A percentile compares a stretch with the other conserved stretches of the same genome.
Conservation (phyloP, 176 grass and related monocot species). For the Oryza australiensis region DNA sequence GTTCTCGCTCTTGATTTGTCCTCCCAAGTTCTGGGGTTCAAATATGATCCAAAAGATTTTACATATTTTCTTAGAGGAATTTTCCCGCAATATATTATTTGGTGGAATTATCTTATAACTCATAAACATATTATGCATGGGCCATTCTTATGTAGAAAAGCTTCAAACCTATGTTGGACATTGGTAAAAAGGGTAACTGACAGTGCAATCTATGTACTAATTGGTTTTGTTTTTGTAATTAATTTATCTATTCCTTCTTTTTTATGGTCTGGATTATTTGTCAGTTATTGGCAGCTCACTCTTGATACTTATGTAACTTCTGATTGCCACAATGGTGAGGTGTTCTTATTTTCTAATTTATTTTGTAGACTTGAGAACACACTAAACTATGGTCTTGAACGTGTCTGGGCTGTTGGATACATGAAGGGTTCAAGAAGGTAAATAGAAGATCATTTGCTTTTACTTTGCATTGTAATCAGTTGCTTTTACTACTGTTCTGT, state of each 20-base stretch:
- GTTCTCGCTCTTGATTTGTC: background rate
- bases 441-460: slow-evolving; percentile 22
- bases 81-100: background rate
- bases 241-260: background rate
- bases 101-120: background rate
- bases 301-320: background rate
- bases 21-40: background rate
- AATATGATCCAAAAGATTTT: background rate
- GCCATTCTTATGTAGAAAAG: background rate
- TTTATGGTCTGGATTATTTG: background rate
- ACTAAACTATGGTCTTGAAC: slow-evolving; percentile 95
- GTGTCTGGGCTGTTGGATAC: slow-evolving; percentile 97
- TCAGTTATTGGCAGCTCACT: background rate
- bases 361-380: slow-evolving; percentile 95
- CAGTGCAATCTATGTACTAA: background rate
- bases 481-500: background rate
- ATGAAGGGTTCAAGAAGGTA: slow-evolving; percentile 99
- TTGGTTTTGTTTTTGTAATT: background rate
- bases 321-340: background rate
- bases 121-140: background rate
- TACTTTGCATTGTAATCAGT: slow-evolving; percentile 10
- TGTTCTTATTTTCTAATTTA: slow-evolving; percentile 29
- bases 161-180: background rate
- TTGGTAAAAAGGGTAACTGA: background rate
- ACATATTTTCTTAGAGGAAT: background rate